Evolutionary conservation across 495 filamentous ascomycete genomes (phyloP), one percentile per base, ranked within the genome.

Genomic region (Aspergillus sclerotiicarbonarius): DNA sequence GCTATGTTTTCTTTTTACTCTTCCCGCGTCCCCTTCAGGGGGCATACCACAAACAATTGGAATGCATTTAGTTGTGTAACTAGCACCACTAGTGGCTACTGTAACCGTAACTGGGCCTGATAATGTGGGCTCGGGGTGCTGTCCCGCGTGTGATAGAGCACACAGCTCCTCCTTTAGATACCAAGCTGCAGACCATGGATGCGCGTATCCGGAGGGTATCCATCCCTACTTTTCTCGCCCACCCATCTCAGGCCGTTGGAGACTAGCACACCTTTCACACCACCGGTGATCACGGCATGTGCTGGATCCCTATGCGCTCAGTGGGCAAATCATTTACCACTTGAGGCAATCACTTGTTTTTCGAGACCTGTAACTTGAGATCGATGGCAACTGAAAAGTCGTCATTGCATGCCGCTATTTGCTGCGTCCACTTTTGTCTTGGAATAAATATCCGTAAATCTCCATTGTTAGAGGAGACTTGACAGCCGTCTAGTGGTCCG

Each of bases 211-310:
- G 13, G 13, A 7, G 13, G 8, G 33, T 15, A 37, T 37, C 37
- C 37, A 41, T 41, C 37, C 37, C 37, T 41, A 41, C 8, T 41
- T 41, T 41, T 41, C 13, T 41, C 13, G 37, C 1, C 37, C 37
- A 41, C 37, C 37, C 9, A 13, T 41, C 37, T 6, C 37, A 4
- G 8, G 37, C 37, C 13, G n/a, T 41, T n/a, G 37, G 13, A n/a
- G 13, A 6, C 37, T 15, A 41, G 6, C 9, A n/a, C 8, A n/a
- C 37, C 37, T 12, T 41, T n/a, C 37, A n/a, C 37, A 41, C 37
- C 37, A 41, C 37, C 15, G 30, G 47, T 61, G 54, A 60, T 39
- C 51, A 20, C 52, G 51, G 46, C 62, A 64, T 64, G 58, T 55
- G 62, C 62, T 49, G 35, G 25, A 18, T 47, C 39, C 51, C 50